Percentiles rank a stretch among this genome's conserved stretches.
phyloP scores from a whole-genome alignment of 2,329 filamentous ascomycete species.

The Elsinoe arachidis region DNA sequence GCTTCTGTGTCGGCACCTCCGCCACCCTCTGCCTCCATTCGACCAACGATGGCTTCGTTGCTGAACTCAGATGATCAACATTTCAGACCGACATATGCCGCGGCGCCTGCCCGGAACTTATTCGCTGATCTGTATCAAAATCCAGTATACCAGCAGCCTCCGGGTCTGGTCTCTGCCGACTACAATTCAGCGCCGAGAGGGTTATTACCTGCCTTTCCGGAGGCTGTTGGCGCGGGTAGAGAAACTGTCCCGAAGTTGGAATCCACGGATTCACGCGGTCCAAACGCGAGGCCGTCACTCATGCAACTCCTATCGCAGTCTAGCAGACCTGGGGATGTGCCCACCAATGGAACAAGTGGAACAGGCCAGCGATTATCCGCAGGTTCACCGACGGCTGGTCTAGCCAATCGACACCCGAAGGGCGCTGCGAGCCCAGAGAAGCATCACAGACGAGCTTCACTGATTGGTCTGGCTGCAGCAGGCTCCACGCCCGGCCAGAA shows the following conservation, averaged over 20 bases:
- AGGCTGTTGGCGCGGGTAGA: not conserved
- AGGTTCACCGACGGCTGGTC: not conserved
- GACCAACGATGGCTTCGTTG: slow-evolving; percentile 10
- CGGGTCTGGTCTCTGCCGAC: not conserved
- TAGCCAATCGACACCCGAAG: not conserved
- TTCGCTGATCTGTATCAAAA: not conserved
- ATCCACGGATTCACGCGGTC: not conserved
- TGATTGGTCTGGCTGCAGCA: not conserved
- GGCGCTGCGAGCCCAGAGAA: not conserved
- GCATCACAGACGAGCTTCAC: not conserved
- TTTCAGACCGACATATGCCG: not conserved
- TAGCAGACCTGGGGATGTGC: not conserved
- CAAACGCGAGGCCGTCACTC: not conserved
- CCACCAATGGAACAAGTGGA: not conserved
- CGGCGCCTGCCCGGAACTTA: not conserved
- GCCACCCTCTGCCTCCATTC: not conserved
- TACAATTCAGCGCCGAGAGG: not conserved
- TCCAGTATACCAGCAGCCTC: not conserved
- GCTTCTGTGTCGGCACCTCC: slow-evolving; percentile 22
- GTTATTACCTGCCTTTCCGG: not conserved
- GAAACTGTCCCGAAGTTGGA: not conserved
- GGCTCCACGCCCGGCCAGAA: not conserved
- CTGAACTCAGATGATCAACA: not conserved
- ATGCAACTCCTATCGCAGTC: not conserved
- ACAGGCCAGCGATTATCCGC: not conserved